Conservation (phyloP, 2,329 filamentous ascomycete genomes). For the Neodidymelliopsis sp. region DNA sequence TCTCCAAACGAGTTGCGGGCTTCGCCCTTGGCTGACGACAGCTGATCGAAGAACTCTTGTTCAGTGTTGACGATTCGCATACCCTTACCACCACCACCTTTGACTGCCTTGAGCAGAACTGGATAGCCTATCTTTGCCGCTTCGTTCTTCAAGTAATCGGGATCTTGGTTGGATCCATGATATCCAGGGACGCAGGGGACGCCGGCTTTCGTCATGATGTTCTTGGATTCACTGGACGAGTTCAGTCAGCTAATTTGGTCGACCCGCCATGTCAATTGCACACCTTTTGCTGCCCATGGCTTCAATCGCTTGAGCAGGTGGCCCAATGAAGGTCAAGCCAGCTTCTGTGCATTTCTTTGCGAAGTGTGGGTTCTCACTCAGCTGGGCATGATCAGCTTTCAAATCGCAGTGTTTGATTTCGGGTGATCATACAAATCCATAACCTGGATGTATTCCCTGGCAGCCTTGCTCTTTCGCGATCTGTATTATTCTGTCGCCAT, state of each 20-base stretch:
- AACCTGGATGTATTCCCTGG: conserved; percentile 92
- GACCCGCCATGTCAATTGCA: background rate
- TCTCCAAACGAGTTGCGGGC: conserved; percentile 70
- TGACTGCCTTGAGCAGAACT: conserved; percentile 71
- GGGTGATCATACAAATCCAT: conserved; percentile 72
- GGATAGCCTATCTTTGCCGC: conserved; percentile 75
- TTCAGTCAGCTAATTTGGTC: conserved; percentile 16
- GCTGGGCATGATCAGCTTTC: conserved; percentile 36
- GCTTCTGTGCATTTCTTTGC: conserved; percentile 87
- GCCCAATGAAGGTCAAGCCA: conserved; percentile 92
- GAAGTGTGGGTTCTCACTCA: conserved; percentile 93
- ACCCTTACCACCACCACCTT: conserved; percentile 72
- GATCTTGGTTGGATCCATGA: conserved; percentile 83
- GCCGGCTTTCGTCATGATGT: conserved; percentile 95
- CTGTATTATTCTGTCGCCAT: conserved; percentile 89
- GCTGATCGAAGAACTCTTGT: conserved; percentile 66
- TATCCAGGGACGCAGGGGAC: conserved; percentile 97
- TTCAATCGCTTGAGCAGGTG: conserved; percentile 77
- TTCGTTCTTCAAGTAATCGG: conserved; percentile 67
- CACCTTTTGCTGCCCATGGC: conserved; percentile 91
- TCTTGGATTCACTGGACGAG: conserved; percentile 73
- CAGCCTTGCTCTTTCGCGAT: conserved; percentile 87
- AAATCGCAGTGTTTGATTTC: background rate
- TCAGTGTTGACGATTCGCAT: conserved; percentile 69
- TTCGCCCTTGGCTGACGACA: conserved; percentile 70